A percentile compares a stretch with the other conserved stretches of the same genome.
phyloP scores from a whole-genome alignment of 257 asterid genomes.

The Galeopsis tetrahit region DNA sequence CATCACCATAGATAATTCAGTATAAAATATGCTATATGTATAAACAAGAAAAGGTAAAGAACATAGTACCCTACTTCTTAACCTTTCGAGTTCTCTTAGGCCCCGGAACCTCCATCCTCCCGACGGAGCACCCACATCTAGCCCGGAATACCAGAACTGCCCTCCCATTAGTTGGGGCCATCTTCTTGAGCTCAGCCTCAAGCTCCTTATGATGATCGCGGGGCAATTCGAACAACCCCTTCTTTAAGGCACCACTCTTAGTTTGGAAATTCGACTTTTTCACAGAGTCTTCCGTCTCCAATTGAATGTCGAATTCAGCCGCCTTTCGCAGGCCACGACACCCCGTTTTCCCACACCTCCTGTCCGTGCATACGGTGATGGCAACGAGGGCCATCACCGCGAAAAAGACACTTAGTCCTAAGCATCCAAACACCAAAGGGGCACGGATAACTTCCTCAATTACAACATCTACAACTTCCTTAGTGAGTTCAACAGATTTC shows the following conservation, averaged over 20 bases:
- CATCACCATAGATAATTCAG: slow-evolving; percentile 38
- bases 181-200: slow-evolving; percentile 93
- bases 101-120: slow-evolving; percentile 91
- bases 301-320: slow-evolving; percentile 92
- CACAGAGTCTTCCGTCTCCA: slow-evolving; percentile 80
- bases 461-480: slow-evolving; percentile 53
- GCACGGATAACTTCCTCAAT: slow-evolving; percentile 64
- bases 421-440: slow-evolving; percentile 74
- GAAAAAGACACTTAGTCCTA: slow-evolving; percentile 67
- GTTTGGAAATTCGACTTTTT: slow-evolving; percentile 44
- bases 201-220: slow-evolving; percentile 82
- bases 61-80: slow-evolving; percentile 57
- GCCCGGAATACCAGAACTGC: slow-evolving; percentile 87
- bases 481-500: slow-evolving; percentile 46
- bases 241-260: slow-evolving; percentile 52
- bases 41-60: slow-evolving; percentile 22
- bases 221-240: slow-evolving; percentile 75
- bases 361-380: slow-evolving; percentile 49
- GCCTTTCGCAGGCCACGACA: slow-evolving; percentile 83
- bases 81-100: slow-evolving; percentile 68
- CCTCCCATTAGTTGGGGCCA: slow-evolving; percentile 94
- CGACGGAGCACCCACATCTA: slow-evolving; percentile 92
- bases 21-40: slow-evolving; percentile 32
- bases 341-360: slow-evolving; percentile 70
- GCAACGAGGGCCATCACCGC: slow-evolving; percentile 62